Evolutionary conservation across 345 rosid genomes (phyloP).

Genomic region (Sisymbrium irio): DNA sequence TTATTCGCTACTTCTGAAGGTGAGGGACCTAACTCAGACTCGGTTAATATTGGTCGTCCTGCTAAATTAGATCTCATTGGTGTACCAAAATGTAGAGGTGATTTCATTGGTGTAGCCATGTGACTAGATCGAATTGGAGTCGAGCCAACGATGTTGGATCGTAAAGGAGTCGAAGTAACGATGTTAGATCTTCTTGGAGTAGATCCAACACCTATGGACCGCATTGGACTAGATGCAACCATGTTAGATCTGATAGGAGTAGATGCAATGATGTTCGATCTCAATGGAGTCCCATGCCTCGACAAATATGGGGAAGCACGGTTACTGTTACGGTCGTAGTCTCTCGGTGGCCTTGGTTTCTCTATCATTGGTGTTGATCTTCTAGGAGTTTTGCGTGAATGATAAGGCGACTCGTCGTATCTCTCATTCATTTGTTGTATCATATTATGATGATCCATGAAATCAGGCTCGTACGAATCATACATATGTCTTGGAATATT

Average conservation of each 20-base stretch:
- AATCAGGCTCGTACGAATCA: conserved; percentile 7
- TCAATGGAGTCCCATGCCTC: conserved; percentile 33
- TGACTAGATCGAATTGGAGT: conserved; percentile 30
- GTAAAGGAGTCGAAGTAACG: conserved; percentile 19
- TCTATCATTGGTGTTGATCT: conserved; percentile 21
- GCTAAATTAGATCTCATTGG: conserved; percentile 38
- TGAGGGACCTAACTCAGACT: conserved; percentile 82
- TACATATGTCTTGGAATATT: conserved; percentile 10
- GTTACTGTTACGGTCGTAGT: conserved; percentile 16
- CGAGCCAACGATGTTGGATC: conserved; percentile 26
- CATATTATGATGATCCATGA: conserved; percentile 1
- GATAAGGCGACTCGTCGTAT: conserved; percentile 22
- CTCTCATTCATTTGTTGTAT: neutral
- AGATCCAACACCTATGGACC: conserved; percentile 18
- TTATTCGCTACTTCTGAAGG: conserved; percentile 81
- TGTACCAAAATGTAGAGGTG: conserved; percentile 26
- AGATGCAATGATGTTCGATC: conserved; percentile 28
- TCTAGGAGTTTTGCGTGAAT: conserved; percentile 26
- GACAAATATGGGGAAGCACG: conserved; percentile 34
- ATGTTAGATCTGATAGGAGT: conserved; percentile 34
- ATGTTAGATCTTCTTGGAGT: conserved; percentile 34
- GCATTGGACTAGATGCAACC: conserved; percentile 26
- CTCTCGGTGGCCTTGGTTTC: conserved; percentile 19
- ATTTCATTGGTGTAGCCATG: conserved; percentile 36
- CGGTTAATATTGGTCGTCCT: conserved; percentile 40